Evolutionary conservation across 768 basidiomycete genomes (phyloP), one percentile per base, ranked within the genome.

Genomic region (Collybia sordida): DNA sequence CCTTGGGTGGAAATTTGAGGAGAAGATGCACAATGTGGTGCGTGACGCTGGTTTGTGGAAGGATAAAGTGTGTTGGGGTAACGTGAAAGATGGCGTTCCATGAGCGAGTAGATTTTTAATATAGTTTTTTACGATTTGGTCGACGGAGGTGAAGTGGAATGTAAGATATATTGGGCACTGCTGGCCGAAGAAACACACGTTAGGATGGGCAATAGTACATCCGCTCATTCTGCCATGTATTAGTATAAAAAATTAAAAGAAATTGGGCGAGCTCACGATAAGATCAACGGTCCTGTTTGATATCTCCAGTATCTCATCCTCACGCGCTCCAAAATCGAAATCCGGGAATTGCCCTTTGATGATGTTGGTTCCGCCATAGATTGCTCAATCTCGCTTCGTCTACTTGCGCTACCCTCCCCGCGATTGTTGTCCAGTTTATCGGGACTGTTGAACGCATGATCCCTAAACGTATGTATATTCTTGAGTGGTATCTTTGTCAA

Each of bases 391-490:
- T 73, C 59, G 81, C 72, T 50, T 69, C 69, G 61, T 84, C 82
- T 0, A 73, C 77, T 56, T 78, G 70, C 37, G 78, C 80, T 4
- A 86, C 84, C 45, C 83, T 78, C 60, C 93, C 81, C 0, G 91
- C 90, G 12, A 94, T 85, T 2, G 87, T 89, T 75, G 92, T 69
- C 19, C 70, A 77, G 17, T 0, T 78, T 68, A 18, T 93, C 72
- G 17, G 93, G 69, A n/a, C 73, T 76, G 49, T 85, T 79, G 65
- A 96, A 95, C 1, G 89, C 90, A 74, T 94, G 90, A 18, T 59
- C 71, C 25, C 65, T 60, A 54, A 59, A 55, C 12, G 55, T 55
- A 40, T 52, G 49, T 45, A 55, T 46, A 54, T 59, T 58, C 52
- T 59, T 64, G 18, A 64, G 50, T n/a, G n/a, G n/a, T n/a, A n/a